A percentile compares a stretch with the other conserved stretches of the same genome.
These are phyloP conservation scores for Globisporangium megalacanthum DNA, from an alignment of 352 stramenopile species.

Conservation along the genomic window DNA sequence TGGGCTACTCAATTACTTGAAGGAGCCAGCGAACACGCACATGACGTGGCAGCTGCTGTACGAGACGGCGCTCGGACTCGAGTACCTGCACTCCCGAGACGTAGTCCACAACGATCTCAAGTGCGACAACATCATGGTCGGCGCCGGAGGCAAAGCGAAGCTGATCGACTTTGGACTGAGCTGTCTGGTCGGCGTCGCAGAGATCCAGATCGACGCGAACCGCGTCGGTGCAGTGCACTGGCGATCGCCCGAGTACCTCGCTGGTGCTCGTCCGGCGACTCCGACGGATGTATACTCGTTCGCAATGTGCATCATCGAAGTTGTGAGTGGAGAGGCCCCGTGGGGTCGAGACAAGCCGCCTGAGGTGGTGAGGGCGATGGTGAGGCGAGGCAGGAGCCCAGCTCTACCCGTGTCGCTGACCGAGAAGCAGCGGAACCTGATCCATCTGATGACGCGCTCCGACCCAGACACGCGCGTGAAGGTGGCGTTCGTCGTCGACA, in stretches of 20 bases:
- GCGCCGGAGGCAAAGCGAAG: conserved; percentile 15
- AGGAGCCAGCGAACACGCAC: too few species aligned
- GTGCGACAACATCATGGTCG: conserved; percentile 23
- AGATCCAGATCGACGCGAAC: conserved; percentile 18
- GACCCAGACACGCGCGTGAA: neutral
- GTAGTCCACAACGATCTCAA: conserved; percentile 20
- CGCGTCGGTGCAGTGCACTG: conserved; percentile 3
- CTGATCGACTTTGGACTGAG: conserved; percentile 25
- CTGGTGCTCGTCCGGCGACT: neutral
- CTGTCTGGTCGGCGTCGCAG: neutral
- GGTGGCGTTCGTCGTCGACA: conserved; percentile 2
- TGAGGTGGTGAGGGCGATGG: neutral
- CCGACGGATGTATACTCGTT: conserved; percentile 5
- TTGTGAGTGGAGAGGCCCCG: neutral
- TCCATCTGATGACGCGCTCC: conserved; percentile 2
- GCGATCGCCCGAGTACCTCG: conserved; percentile 1
- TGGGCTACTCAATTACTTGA: too few species aligned
- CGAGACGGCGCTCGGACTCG: conserved; percentile 2
- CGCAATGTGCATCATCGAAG: conserved; percentile 8
- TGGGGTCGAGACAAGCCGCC: neutral
- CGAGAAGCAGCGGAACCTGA: conserved; percentile 5
- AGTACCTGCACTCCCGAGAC: conserved; percentile 1
- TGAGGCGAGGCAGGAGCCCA: neutral
- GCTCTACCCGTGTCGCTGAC: neutral
- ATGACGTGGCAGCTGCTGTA: neutral